Evolutionary conservation across 345 rosid species (phyloP).

Genomic region (Litchi chinensis): DNA sequence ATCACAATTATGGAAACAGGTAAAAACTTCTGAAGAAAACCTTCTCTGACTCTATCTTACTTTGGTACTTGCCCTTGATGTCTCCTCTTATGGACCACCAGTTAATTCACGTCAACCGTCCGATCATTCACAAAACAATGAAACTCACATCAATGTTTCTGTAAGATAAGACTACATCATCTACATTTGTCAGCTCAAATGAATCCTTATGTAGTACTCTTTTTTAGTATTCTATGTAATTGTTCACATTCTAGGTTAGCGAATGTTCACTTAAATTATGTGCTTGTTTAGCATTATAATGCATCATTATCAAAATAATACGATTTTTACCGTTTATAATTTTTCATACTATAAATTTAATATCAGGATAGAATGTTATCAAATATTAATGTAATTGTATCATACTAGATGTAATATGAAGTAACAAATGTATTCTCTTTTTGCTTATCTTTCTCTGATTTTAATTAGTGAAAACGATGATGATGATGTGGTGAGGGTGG

Average conservation of each 20-base stretch:
- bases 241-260: too few species aligned
- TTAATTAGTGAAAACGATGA: too few species aligned
- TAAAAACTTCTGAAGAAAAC: background rate
- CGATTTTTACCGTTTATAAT: too few species aligned
- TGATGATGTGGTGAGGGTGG: background rate
- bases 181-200: background rate
- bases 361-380: too few species aligned
- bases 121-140: background rate
- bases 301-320: too few species aligned
- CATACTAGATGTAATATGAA: too few species aligned
- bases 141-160: background rate
- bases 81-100: background rate
- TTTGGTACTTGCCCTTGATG: constrained; percentile 8
- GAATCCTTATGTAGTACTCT: background rate
- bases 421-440: background rate
- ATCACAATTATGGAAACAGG: constrained; percentile 2
- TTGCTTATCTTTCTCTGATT: too few species aligned
- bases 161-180: background rate
- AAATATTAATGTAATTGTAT: too few species aligned
- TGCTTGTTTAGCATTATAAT: too few species aligned
- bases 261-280: too few species aligned
- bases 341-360: too few species aligned
- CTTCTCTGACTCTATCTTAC: background rate
- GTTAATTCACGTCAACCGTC: constrained; percentile 15
- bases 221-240: too few species aligned